Conservation (phyloP, 352 stramenopile species). For the Phytophthora pinifolia region DNA sequence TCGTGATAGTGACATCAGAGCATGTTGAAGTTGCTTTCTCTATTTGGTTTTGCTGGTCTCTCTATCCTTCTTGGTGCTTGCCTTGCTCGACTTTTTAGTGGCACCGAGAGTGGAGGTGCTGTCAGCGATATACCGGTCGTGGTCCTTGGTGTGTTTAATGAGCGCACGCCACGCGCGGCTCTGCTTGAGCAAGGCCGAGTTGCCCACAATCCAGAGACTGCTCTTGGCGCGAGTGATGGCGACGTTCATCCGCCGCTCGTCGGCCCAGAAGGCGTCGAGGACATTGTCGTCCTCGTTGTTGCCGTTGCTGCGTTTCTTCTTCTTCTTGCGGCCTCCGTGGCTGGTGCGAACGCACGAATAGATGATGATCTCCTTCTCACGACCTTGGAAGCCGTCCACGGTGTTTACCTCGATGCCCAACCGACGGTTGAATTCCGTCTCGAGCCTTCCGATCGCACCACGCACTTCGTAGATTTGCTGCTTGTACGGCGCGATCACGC, state of each 20-base stretch:
- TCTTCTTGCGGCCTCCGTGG: slow-evolving; percentile 59
- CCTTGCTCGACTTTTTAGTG: slow-evolving; percentile 15
- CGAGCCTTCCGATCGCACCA: slow-evolving; percentile 62
- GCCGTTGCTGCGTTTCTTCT: slow-evolving; percentile 17
- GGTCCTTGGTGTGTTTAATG: slow-evolving; percentile 65
- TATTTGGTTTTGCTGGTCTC: slow-evolving; percentile 16
- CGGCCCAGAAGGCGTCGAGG: slow-evolving; percentile 92
- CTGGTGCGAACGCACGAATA: slow-evolving; percentile 97
- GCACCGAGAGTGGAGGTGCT: slow-evolving; percentile 19
- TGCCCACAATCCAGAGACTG: slow-evolving; percentile 90
- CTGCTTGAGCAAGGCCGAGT: slow-evolving; percentile 67
- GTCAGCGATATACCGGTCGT: slow-evolving; percentile 46
- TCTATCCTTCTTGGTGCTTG: slow-evolving; percentile 3
- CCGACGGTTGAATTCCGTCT: slow-evolving; percentile 41
- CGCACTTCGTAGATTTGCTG: slow-evolving; percentile 94
- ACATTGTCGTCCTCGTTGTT: slow-evolving; percentile 21
- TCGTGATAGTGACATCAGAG: slow-evolving; percentile 9
- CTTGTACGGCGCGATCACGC: slow-evolving; percentile 99
- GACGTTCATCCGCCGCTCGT: slow-evolving; percentile 98
- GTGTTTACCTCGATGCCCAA: slow-evolving; percentile 90
- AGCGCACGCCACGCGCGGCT: slow-evolving; percentile 67
- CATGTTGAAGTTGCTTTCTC: slow-evolving; percentile 19
- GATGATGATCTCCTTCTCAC: slow-evolving; percentile 98
- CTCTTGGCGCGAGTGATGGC: slow-evolving; percentile 97
- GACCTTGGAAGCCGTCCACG: slow-evolving; percentile 97